Evolutionary conservation across 371 early-diverging fungal genomes (phyloP).

Genomic region (Rhizopus sp.): DNA sequence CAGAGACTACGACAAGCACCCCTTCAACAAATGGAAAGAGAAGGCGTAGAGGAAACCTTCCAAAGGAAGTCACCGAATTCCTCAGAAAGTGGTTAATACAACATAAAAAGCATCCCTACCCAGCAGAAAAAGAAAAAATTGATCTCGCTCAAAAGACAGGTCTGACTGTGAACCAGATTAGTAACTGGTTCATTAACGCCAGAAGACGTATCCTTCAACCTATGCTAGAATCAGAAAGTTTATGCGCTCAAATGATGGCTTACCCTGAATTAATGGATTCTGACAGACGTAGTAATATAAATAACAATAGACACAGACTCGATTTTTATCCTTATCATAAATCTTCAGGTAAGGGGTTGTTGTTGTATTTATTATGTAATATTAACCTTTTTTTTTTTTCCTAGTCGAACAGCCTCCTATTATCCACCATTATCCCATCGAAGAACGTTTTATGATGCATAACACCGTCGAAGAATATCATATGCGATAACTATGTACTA

Average conservation of each 20-base stretch:
- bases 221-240: slow-evolving; percentile 46
- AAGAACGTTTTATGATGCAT: slow-evolving; percentile 2
- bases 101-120: slow-evolving; percentile 82
- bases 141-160: slow-evolving; percentile 66
- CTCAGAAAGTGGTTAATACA: slow-evolving; percentile 78
- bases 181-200: slow-evolving; percentile 93
- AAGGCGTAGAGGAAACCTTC: slow-evolving; percentile 64
- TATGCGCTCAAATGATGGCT: slow-evolving; percentile 27
- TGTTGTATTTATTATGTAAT: too few relatives aligned
- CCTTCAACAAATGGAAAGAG: slow-evolving; percentile 20
- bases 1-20: slow-evolving; percentile 1
- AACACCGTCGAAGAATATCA: neutral
- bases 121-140: slow-evolving; percentile 79
- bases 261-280: slow-evolving; percentile 23
- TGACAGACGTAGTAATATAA: neutral
- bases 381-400: too few relatives aligned
- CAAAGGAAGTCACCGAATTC: slow-evolving; percentile 64
- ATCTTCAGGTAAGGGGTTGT: too few relatives aligned
- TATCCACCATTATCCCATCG: neutral
- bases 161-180: slow-evolving; percentile 77
- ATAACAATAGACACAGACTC: neutral
- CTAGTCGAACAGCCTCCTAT: neutral
- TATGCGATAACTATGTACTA: slow-evolving; percentile 1
- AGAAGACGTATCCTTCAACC: slow-evolving; percentile 70
- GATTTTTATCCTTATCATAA: slow-evolving; percentile 6